Evolutionary conservation across 202 grass and related monocot species (phyloP), one percentile per base, ranked within the genome.

Genomic region (Setaria italica): DNA sequence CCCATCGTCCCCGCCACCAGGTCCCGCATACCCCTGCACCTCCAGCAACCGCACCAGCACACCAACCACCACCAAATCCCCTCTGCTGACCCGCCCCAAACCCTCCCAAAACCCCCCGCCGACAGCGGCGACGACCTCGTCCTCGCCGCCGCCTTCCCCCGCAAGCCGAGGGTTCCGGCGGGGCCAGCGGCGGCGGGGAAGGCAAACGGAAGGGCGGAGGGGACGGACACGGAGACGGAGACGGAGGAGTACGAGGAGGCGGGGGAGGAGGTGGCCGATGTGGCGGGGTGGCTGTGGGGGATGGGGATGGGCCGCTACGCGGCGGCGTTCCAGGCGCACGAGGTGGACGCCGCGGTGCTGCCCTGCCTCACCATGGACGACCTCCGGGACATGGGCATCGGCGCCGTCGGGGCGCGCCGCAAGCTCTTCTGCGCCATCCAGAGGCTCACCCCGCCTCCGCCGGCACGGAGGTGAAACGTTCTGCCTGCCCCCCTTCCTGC

Each of bases 331-430:
- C 79, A 97, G 87, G 88, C 87, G 63, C 92, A 94, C 83, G 92
- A 97, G 85, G 92, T 94, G 60, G 92, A 97, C 50, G 84, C 72
- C 10, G 84, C 70, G 47, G 92, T 91, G 70, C 82, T 97, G 21
- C 92, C 95, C 16, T 85, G 86, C 64, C 92, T 97, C 80, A 97
- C 92, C 7, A 66, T 94, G 86, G 92, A 94, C 64, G 95, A 97
- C 84, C 85, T 97, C 78, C 93, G 83, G 37, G 92, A 97, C 80
- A 94, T 97, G 94, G 90, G 90, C 25, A 94, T 97, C 37, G 93
- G 59, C 69, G 94, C 92, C 9, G 92, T 94, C n/a, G 94, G 94
- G 50, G 82, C 94, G 1, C 85, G 90, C 49, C 91, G 94, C 67
- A 94, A 97, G 89, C 77, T 97, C 64, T 94, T 89, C 62, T 88